A percentile compares a stretch with the other conserved stretches of the same genome.
These are phyloP conservation scores for Saccharomyces paradoxus DNA, from an alignment of 805 yeast species.

Conservation along the genomic window DNA sequence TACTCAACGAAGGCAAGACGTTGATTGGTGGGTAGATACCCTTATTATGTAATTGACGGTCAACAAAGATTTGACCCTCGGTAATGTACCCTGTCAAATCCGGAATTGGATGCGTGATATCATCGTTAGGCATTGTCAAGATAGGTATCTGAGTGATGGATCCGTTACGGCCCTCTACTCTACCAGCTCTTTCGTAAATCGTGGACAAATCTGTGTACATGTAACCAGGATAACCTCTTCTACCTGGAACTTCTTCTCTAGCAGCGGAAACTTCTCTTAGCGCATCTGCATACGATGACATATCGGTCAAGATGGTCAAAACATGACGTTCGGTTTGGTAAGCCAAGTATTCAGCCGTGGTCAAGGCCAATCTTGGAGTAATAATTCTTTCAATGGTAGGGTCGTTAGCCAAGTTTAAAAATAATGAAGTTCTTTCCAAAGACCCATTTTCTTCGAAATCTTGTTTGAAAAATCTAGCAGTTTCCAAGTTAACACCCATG, in stretches of 20 bases:
- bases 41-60: constrained; percentile 90
- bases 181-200: constrained; percentile 98
- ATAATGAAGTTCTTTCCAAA: constrained; percentile 92
- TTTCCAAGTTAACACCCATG: constrained; percentile 99
- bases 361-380: constrained; percentile 96
- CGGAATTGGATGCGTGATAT: constrained; percentile 99
- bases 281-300: constrained; percentile 99
- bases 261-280: constrained; percentile 99
- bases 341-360: constrained; percentile 97
- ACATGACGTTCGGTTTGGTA: constrained; percentile 99
- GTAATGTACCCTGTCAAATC: constrained; percentile 99
- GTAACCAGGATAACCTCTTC: constrained; percentile 99
- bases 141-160: constrained; percentile 98
- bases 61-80: constrained; percentile 97
- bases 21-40: constrained; percentile 99
- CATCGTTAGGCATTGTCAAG: constrained; percentile 99
- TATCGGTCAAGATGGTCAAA: constrained; percentile 93
- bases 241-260: constrained; percentile 99
- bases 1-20: constrained; percentile 92
- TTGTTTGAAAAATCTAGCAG: constrained; percentile 96
- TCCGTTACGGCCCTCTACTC: constrained; percentile 99
- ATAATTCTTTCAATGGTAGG: constrained; percentile 99
- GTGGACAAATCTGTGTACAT: constrained; percentile 99
- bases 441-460: constrained; percentile 99
- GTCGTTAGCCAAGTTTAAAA: constrained; percentile 95